phyloP scores from a whole-genome alignment of 768 basidiomycete species.

The Termitomyces titanicus region DNA sequence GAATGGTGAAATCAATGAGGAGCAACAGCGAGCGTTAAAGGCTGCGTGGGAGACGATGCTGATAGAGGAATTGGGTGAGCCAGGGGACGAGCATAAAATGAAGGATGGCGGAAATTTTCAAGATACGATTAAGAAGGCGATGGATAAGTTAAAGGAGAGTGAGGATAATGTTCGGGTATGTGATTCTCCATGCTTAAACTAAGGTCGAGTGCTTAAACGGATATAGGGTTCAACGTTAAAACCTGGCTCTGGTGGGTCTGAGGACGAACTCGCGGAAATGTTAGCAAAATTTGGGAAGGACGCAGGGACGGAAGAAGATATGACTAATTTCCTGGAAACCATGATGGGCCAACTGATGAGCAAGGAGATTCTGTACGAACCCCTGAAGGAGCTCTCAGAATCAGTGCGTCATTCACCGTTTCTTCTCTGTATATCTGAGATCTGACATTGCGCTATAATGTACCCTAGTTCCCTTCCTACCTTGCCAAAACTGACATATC shows the following conservation, averaged over 20 bases:
- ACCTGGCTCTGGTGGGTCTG: conserved; percentile 15
- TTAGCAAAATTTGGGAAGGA: conserved; percentile 41
- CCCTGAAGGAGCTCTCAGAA: conserved; percentile 73
- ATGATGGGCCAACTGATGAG: conserved; percentile 83
- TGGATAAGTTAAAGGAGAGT: conserved; percentile 70
- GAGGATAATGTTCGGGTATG: conserved; percentile 52
- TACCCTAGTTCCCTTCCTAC: conserved; percentile 70
- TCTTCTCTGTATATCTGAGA: neutral
- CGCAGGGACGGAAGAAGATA: conserved; percentile 41
- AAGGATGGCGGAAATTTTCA: conserved; percentile 43
- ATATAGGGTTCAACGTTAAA: conserved; percentile 6
- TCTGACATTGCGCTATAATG: neutral
- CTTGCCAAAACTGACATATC: conserved; percentile 55
- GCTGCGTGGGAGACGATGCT: conserved; percentile 4
- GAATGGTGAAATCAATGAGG: neutral
- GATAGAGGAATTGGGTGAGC: neutral
- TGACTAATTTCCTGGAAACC: conserved; percentile 68
- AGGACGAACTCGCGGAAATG: conserved; percentile 48
- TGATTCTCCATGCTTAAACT: neutral
- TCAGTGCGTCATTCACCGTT: conserved; percentile 40
- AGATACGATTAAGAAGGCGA: conserved; percentile 63
- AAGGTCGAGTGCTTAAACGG: neutral
- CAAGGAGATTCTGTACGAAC: conserved; percentile 84
- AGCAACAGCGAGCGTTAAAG: neutral
- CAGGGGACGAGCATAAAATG: neutral